A percentile compares a stretch with the other conserved stretches of the same genome.
Conservation (phyloP, 495 filamentous ascomycete genomes). For the Filosporella fistucella region DNA sequence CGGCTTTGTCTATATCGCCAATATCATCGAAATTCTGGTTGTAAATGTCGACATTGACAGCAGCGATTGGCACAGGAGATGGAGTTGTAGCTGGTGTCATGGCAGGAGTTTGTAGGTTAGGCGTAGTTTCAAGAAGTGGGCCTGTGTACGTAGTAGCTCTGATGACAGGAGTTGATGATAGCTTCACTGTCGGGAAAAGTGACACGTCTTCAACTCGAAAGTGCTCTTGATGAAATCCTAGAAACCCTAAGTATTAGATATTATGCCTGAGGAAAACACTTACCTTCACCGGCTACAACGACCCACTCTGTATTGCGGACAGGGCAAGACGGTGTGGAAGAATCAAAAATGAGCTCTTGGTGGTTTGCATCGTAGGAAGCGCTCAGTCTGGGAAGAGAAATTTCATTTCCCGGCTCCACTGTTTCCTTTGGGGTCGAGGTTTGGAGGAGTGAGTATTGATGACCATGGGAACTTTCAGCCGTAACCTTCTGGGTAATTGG, state of each 20-base stretch:
- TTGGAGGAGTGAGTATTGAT: no score
- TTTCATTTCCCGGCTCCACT: no score
- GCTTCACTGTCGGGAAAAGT: conserved; percentile 15
- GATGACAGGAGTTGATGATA: conserved; percentile 14
- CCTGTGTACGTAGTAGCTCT: background rate
- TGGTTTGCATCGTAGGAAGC: conserved; percentile 26
- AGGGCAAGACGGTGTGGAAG: conserved; percentile 18
- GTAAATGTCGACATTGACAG: conserved; percentile 36
- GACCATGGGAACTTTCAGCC: no score
- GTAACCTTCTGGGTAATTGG: no score
- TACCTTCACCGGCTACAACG: conserved; percentile 27
- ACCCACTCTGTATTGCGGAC: conserved; percentile 58
- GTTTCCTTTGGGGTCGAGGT: no score
- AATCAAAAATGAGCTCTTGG: conserved; percentile 38
- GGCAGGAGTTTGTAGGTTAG: background rate
- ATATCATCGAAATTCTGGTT: conserved; percentile 45
- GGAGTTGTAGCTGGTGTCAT: conserved; percentile 21
- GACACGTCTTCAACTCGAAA: conserved; percentile 21
- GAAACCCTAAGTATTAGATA: background rate
- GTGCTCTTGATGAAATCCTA: conserved; percentile 12
- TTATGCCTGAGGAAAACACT: background rate
- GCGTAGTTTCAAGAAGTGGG: background rate
- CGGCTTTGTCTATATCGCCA: conserved; percentile 38
- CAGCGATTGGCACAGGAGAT: background rate
- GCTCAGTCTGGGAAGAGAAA: no score